Evolutionary conservation across 768 basidiomycete species (phyloP).

Genomic region (Sporobolomyces pararoseus): DNA sequence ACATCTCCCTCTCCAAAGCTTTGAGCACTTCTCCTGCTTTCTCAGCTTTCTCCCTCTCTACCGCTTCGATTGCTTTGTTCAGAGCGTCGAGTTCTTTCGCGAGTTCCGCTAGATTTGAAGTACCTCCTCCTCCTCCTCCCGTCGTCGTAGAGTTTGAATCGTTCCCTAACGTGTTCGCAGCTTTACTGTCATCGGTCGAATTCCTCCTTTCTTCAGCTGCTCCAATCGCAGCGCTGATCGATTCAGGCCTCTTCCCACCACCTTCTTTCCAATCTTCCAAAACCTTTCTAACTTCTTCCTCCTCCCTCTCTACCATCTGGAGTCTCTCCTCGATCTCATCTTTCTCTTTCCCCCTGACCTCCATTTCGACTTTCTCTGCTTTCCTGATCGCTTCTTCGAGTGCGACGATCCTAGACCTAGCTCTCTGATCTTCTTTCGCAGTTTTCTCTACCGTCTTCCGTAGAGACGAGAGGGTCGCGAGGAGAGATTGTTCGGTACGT

Average conservation of each 20-base stretch:
- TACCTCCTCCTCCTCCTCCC: slow-evolving; percentile 3
- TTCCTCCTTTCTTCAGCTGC: background rate
- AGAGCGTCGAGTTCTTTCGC: slow-evolving; percentile 37
- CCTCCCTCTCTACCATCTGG: background rate
- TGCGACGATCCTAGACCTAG: slow-evolving; percentile 30
- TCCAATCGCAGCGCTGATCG: background rate
- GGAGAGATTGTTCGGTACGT: slow-evolving; percentile 21
- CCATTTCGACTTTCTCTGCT: slow-evolving; percentile 14
- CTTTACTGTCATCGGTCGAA: background rate
- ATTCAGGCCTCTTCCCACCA: background rate
- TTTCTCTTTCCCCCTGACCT: slow-evolving; percentile 16
- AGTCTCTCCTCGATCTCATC: slow-evolving; percentile 13
- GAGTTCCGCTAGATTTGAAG: slow-evolving; percentile 26
- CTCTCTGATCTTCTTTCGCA: slow-evolving; percentile 42
- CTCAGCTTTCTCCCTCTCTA: slow-evolving; percentile 11
- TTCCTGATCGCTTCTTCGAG: slow-evolving; percentile 37
- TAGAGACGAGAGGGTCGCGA: slow-evolving; percentile 16
- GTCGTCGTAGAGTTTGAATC: background rate
- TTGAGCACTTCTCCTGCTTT: slow-evolving; percentile 27
- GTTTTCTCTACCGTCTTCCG: slow-evolving; percentile 35
- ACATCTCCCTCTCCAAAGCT: slow-evolving; percentile 36
- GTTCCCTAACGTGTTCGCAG: background rate
- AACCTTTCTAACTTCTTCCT: slow-evolving; percentile 7
- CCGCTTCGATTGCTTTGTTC: slow-evolving; percentile 34
- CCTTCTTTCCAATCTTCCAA: slow-evolving; percentile 28